phyloP scores from a whole-genome alignment of 192 early-diverging fungal species.

The Diversispora epigaea region DNA sequence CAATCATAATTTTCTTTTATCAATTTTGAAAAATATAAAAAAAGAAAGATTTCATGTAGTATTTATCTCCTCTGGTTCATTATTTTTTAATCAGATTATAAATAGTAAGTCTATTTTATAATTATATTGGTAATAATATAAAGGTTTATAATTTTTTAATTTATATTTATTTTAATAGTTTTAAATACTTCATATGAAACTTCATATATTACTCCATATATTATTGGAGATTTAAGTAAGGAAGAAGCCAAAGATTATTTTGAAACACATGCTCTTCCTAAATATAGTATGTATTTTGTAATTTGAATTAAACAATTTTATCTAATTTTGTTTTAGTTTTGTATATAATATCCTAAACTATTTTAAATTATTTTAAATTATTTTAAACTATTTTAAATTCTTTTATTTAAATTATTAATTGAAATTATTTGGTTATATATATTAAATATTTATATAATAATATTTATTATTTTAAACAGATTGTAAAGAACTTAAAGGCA shows the following conservation, averaged over 20 bases:
- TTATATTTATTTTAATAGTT: not conserved
- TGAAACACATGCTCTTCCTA: conserved; percentile 13
- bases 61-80: conserved; percentile 12
- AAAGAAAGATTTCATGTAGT: conserved; percentile 2
- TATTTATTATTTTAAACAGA: conserved; percentile 7
- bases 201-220: not conserved
- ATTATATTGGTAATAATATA: not conserved
- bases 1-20: not conserved
- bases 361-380: no score
- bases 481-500: no score
- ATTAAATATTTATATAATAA: not conserved
- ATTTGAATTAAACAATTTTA: no score
- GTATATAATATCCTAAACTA: no score
- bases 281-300: conserved; percentile 14
- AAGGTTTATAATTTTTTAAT: conserved; percentile 18
- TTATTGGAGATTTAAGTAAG: conserved; percentile 23
- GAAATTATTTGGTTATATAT: not conserved
- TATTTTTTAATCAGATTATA: conserved; percentile 19
- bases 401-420: no score
- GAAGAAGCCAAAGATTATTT: conserved; percentile 20
- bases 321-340: no score
- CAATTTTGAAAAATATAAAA: conserved; percentile 9
- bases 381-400: no score
- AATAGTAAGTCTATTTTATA: conserved; percentile 15
- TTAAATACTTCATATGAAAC: not conserved